phyloP scores from a whole-genome alignment of 202 grass and related monocot genomes.

The Dendrocalamus latiflorus region DNA sequence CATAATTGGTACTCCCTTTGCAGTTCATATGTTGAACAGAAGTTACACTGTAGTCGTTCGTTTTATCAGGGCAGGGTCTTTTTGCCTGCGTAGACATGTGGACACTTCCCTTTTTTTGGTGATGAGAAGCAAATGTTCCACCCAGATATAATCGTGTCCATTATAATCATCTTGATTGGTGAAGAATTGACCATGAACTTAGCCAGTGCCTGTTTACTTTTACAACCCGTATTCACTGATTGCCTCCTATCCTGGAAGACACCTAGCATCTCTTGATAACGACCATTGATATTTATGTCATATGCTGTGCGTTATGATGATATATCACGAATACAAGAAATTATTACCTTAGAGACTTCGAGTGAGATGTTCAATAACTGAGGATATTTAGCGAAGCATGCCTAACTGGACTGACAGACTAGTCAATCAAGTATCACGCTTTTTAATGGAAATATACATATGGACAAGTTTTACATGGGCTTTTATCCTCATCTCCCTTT shows the following conservation, averaged over 20 bases:
- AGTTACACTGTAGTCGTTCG: neutral
- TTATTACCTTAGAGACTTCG: neutral
- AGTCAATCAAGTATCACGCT: neutral
- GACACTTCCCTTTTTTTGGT: too few species aligned
- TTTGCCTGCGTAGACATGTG: neutral
- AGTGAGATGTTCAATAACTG: neutral
- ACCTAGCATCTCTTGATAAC: conserved; percentile 24
- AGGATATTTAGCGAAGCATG: neutral
- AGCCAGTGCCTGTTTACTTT: neutral
- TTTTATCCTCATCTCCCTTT: conserved; percentile 3
- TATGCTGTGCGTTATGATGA: neutral
- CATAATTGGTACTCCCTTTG: neutral
- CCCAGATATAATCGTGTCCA: neutral
- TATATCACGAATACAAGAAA: neutral
- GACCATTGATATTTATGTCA: conserved; percentile 26
- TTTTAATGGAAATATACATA: neutral
- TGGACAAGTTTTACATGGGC: neutral
- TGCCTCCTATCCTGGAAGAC: neutral
- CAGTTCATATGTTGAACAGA: neutral
- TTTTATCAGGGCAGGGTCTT: conserved; percentile 15
- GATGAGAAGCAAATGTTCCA: neutral
- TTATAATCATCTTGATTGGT: neutral
- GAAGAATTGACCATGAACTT: neutral
- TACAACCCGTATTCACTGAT: neutral
- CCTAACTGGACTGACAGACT: neutral